A percentile compares a stretch with the other conserved stretches of the same genome.
phyloP scores from a whole-genome alignment of 805 yeast genomes.

The Hanseniaspora meyeri region DNA sequence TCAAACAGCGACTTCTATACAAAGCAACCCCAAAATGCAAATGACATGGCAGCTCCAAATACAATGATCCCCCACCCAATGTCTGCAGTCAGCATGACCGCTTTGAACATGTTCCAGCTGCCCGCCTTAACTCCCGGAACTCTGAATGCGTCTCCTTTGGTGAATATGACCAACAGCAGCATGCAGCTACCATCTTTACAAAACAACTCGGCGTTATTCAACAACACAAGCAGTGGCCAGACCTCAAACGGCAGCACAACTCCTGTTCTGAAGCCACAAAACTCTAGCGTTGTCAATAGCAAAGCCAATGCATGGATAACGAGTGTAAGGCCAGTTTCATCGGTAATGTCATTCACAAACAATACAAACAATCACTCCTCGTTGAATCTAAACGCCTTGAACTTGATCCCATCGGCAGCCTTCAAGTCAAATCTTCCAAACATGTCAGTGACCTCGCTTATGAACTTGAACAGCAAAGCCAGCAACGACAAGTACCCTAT shows the following conservation, averaged over 20 bases:
- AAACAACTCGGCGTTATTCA: background rate
- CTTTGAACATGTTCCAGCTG: background rate
- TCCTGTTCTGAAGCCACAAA: background rate
- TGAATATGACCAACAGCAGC: background rate
- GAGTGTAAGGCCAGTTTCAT: background rate
- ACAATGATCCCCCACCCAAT: background rate
- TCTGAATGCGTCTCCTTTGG: background rate
- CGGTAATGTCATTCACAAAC: background rate
- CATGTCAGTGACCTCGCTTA: background rate
- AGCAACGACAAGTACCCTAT: background rate
- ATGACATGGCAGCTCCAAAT: background rate
- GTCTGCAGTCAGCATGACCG: background rate
- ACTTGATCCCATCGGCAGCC: background rate
- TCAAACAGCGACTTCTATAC: background rate
- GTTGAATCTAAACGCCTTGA: background rate
- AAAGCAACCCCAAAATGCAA: background rate
- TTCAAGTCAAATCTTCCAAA: background rate
- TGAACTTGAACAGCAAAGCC: background rate
- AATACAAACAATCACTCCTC: background rate
- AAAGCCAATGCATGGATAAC: background rate
- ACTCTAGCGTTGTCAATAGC: background rate
- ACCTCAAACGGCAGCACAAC: background rate
- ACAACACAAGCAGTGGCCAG: background rate
- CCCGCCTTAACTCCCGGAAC: slow-evolving; percentile 3
- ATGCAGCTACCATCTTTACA: background rate